A percentile compares a stretch with the other conserved stretches of the same genome.
Conservation (phyloP, 192 early-diverging fungal species). For the Rhizophagus prolifer region DNA sequence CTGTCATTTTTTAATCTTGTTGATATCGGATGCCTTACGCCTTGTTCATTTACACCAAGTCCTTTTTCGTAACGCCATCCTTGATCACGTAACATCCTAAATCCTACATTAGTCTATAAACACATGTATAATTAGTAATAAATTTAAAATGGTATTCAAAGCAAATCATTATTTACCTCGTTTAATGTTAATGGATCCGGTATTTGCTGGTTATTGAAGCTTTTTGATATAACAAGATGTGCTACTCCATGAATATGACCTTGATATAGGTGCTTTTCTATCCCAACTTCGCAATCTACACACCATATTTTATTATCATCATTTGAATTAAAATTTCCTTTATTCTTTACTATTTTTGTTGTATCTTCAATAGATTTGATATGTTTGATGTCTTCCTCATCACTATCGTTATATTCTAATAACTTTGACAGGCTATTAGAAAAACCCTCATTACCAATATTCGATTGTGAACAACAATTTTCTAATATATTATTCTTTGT, state of each 20-base stretch:
- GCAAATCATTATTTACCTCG: neutral
- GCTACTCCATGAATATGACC: conserved; percentile 1
- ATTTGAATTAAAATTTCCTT: no score
- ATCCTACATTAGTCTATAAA: conserved; percentile 41
- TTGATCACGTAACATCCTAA: conserved; percentile 47
- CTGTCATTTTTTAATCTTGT: conserved; percentile 49
- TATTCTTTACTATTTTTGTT: neutral
- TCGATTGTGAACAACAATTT: neutral
- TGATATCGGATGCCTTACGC: conserved; percentile 42
- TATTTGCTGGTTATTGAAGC: neutral
- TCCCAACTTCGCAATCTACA: neutral
- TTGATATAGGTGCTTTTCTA: neutral
- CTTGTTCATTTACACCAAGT: conserved; percentile 44
- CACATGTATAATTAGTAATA: no score
- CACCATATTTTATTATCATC: neutral
- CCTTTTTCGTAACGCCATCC: conserved; percentile 56
- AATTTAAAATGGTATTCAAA: neutral
- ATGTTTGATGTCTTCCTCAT: neutral
- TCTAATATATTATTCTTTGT: neutral
- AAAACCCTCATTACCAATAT: neutral
- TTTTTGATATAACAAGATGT: neutral
- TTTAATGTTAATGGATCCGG: conserved; percentile 7
- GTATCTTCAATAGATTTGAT: neutral
- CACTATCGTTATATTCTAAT: neutral
- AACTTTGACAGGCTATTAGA: neutral